phyloP scores from a whole-genome alignment of 2,329 filamentous ascomycete genomes.

The Botrytis cinerea region DNA sequence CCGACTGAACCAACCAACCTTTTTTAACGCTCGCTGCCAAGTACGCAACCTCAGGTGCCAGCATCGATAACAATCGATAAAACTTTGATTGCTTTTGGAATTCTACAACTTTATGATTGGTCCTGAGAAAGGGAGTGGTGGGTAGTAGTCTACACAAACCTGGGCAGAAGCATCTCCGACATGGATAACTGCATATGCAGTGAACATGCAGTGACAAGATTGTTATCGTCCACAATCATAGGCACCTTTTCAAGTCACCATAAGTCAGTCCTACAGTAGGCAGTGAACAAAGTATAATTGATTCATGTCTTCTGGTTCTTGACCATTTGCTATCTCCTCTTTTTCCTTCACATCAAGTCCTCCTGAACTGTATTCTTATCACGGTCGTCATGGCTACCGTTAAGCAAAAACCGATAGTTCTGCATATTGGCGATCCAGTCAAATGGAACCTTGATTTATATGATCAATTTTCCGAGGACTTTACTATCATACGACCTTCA shows the following conservation, averaged over 20 bases:
- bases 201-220: slow-evolving; percentile 18
- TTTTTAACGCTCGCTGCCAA: neutral
- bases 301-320: neutral
- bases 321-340: neutral
- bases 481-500: slow-evolving; percentile 51
- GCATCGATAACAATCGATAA: neutral
- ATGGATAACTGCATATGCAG: slow-evolving; percentile 18
- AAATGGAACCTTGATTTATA: slow-evolving; percentile 40
- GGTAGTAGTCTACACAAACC: neutral
- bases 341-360: neutral
- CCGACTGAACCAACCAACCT: neutral
- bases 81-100: neutral
- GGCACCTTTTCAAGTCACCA: neutral
- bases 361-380: neutral
- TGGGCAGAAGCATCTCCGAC: neutral
- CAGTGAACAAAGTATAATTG: neutral
- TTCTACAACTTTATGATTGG: neutral
- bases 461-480: slow-evolving; percentile 45
- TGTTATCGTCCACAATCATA: neutral
- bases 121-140: neutral
- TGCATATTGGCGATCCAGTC: slow-evolving; percentile 42
- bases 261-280: too few species aligned
- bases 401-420: slow-evolving; percentile 36
- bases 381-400: neutral
- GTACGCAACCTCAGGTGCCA: neutral